A percentile compares a stretch with the other conserved stretches of the same genome.
Conservation (phyloP, 164 flowering plant species). For the Vitis cinerea region DNA sequence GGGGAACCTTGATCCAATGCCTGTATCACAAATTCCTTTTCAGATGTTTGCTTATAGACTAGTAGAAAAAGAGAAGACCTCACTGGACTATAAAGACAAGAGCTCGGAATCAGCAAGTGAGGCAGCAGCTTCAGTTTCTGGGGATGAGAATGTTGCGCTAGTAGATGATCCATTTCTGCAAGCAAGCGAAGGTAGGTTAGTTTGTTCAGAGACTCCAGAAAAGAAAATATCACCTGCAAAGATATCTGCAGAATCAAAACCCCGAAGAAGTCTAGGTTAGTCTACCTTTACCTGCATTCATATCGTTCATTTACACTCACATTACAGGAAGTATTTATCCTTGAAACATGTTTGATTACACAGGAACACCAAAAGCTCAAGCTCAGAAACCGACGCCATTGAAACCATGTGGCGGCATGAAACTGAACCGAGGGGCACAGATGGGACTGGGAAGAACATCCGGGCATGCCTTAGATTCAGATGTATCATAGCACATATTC, state of each 20-base stretch:
- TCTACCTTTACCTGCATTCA: neutral
- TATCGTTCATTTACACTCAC: neutral
- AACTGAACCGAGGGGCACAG: slow-evolving; percentile 31
- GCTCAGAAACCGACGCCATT: slow-evolving; percentile 38
- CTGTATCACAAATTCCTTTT: slow-evolving; percentile 74
- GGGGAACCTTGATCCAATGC: slow-evolving; percentile 16
- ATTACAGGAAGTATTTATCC: neutral
- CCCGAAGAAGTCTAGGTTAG: slow-evolving; percentile 43
- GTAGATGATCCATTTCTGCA: slow-evolving; percentile 40
- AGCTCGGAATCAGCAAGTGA: slow-evolving; percentile 12
- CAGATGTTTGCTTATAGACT: slow-evolving; percentile 76
- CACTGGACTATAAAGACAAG: slow-evolving; percentile 17
- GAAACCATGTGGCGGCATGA: slow-evolving; percentile 37
- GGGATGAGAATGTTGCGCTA: slow-evolving; percentile 31
- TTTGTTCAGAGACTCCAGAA: slow-evolving; percentile 28
- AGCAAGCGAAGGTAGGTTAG: slow-evolving; percentile 21
- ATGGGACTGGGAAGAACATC: slow-evolving; percentile 19
- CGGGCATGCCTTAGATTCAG: slow-evolving; percentile 58
- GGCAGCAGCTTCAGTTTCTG: slow-evolving; percentile 45
- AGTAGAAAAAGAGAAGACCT: slow-evolving; percentile 55
- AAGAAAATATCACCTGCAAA: slow-evolving; percentile 22
- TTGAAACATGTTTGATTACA: neutral
- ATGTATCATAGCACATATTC: slow-evolving; percentile 26
- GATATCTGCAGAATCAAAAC: slow-evolving; percentile 30
- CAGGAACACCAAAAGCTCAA: slow-evolving; percentile 45